Conservation (phyloP, 129 eudicot species). For the Artemisia annua region DNA sequence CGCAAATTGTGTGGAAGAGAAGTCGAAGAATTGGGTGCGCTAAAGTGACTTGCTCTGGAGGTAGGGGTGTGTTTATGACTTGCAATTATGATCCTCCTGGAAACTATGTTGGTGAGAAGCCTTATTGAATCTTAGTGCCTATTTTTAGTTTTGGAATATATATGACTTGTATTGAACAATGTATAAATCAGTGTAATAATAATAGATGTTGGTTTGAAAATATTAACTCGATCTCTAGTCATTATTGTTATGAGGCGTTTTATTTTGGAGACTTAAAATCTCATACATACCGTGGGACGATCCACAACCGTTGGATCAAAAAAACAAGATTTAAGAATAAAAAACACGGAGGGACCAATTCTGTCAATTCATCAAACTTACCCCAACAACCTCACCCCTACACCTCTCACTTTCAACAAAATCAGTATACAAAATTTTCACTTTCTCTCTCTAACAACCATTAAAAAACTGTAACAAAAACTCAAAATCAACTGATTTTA, state of each 20-base stretch:
- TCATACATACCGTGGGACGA: no score
- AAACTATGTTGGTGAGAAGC: constrained; percentile 73
- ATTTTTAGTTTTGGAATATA: constrained; percentile 3
- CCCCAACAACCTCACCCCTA: no score
- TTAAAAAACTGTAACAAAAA: no score
- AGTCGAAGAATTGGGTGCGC: constrained; percentile 77
- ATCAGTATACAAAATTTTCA: no score
- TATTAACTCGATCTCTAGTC: background rate
- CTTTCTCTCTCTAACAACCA: no score
- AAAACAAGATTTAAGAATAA: no score
- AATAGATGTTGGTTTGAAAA: background rate
- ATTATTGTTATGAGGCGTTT: background rate
- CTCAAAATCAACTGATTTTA: no score
- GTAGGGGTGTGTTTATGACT: constrained; percentile 68
- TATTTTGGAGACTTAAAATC: no score
- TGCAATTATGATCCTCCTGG: constrained; percentile 93
- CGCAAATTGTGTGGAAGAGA: constrained; percentile 76
- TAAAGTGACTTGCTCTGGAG: constrained; percentile 54
- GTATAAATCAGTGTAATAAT: constrained; percentile 21
- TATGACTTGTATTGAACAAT: background rate
- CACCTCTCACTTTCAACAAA: no score
- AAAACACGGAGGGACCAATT: no score
- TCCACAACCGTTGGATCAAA: no score
- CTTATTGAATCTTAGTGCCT: constrained; percentile 48
- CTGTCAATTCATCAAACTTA: no score